A percentile compares a stretch with the other conserved stretches of the same genome.
Evolutionary conservation across 768 basidiomycete genomes (phyloP).

Genomic region (Pleurotus tuber-regium): DNA sequence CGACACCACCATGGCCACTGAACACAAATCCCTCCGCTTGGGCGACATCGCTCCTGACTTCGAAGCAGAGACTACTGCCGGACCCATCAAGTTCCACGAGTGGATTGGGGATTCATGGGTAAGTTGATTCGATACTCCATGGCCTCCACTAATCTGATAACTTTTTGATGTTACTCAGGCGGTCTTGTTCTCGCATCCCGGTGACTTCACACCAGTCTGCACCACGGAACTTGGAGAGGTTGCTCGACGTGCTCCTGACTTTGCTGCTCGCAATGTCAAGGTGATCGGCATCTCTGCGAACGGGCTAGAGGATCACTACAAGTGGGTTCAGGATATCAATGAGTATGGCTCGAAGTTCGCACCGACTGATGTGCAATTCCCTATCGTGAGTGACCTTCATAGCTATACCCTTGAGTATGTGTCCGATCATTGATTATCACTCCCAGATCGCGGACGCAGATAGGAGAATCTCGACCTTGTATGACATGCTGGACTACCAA

Average conservation of each 20-base stretch:
- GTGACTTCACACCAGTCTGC: constrained; percentile 90
- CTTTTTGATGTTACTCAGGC: constrained; percentile 41
- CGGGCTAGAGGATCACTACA: constrained; percentile 75
- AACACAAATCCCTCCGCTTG: constrained; percentile 57
- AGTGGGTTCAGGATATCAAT: constrained; percentile 90
- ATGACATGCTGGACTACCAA: constrained; percentile 96
- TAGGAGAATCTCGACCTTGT: constrained; percentile 78
- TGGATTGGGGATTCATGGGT: constrained; percentile 91
- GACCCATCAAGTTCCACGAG: constrained; percentile 89
- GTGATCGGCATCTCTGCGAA: constrained; percentile 94
- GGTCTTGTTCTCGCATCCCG: constrained; percentile 93
- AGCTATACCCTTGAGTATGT: too few species aligned
- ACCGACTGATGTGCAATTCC: constrained; percentile 82
- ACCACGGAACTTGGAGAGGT: constrained; percentile 98
- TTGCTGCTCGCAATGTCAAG: constrained; percentile 86
- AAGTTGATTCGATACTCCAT: constrained; percentile 21
- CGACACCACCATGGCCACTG: not conserved
- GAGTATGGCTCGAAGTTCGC: constrained; percentile 67
- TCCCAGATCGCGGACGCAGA: constrained; percentile 87
- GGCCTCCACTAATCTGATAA: constrained; percentile 6
- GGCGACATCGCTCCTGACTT: constrained; percentile 92
- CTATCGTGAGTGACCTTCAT: constrained; percentile 66
- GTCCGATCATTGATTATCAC: too few species aligned
- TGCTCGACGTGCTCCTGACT: constrained; percentile 82
- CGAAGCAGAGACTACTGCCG: constrained; percentile 83